phyloP scores from a whole-genome alignment of 306 rosid species.

The Sesbania bispinosa region DNA sequence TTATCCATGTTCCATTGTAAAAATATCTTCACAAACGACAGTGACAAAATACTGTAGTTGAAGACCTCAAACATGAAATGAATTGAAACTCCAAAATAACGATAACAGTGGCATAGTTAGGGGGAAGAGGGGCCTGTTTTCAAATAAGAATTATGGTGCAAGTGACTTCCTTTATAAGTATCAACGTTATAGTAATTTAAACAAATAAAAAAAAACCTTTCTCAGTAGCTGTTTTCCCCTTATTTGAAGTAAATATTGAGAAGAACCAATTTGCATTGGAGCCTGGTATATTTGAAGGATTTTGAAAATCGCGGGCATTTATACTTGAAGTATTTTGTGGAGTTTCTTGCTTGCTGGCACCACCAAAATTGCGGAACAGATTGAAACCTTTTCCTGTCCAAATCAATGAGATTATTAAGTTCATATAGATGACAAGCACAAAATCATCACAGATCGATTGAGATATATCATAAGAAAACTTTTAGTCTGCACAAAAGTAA shows the following conservation, averaged over 20 bases:
- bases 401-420: constrained; percentile 12
- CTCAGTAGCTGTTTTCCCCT: constrained; percentile 21
- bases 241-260: constrained; percentile 26
- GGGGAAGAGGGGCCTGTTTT: not conserved
- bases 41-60: not conserved
- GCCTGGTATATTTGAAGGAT: constrained; percentile 19
- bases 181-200: not conserved
- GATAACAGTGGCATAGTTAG: not conserved
- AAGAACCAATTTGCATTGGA: constrained; percentile 37
- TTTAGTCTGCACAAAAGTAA: not conserved
- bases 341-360: constrained; percentile 17
- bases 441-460: constrained; percentile 1
- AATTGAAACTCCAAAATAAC: not conserved
- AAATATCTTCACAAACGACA: not conserved
- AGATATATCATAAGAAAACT: not conserved
- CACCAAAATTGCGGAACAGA: constrained; percentile 20
- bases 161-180: constrained; percentile 7
- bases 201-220: not conserved
- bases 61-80: not conserved
- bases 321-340: constrained; percentile 10
- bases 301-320: constrained; percentile 18
- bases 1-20: not conserved
- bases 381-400: constrained; percentile 41
- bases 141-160: constrained; percentile 10
- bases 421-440: not conserved